Evolutionary conservation across 148 eudicot species (phyloP).

Genomic region (Rhododendron vialii): DNA sequence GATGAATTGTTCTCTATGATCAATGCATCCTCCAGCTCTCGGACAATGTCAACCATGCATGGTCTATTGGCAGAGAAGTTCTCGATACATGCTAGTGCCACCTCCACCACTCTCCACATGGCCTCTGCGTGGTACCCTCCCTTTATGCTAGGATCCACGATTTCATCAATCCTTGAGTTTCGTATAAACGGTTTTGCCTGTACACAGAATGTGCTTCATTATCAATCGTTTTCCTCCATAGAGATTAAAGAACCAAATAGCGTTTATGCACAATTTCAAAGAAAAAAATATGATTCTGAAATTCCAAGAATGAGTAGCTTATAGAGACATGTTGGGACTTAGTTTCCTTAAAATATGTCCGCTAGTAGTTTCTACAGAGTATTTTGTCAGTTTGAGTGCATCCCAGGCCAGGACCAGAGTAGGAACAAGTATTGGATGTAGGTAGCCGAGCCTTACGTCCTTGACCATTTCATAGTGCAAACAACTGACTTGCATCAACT

Average conservation of each 20-base stretch:
- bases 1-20: conserved; percentile 56
- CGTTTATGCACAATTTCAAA: neutral
- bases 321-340: neutral
- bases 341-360: neutral
- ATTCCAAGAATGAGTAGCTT: neutral
- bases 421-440: neutral
- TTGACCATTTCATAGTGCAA: neutral
- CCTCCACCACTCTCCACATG: conserved; percentile 62
- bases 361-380: neutral
- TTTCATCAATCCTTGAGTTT: conserved; percentile 43
- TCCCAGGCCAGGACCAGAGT: neutral
- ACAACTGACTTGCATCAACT: neutral
- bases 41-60: conserved; percentile 47
- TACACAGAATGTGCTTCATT: neutral
- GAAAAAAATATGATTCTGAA: neutral
- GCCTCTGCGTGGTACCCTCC: conserved; percentile 55
- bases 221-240: neutral
- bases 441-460: neutral
- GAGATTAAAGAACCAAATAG: neutral
- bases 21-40: conserved; percentile 59
- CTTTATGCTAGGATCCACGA: conserved; percentile 52
- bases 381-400: neutral
- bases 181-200: conserved; percentile 52
- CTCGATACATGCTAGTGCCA: conserved; percentile 53
- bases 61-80: conserved; percentile 48